These are phyloP conservation scores for Violaceomyces palustris DNA, from an alignment of 1,284 basidiomycete species.

Conservation along the genomic window DNA sequence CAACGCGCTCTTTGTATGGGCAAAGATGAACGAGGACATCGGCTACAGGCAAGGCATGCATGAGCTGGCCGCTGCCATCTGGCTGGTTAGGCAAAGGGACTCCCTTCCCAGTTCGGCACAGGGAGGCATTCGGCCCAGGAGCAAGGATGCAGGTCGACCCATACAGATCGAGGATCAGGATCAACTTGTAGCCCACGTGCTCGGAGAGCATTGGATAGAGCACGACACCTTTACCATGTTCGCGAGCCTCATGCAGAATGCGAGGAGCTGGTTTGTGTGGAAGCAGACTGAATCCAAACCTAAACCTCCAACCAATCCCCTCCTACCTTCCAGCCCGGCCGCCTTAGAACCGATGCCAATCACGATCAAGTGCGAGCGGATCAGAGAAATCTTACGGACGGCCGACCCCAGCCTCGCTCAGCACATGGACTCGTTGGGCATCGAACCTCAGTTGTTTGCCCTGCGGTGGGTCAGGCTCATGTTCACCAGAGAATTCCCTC, in stretches of 20 bases:
- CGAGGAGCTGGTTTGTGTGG: constrained; percentile 42
- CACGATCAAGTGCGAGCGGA: constrained; percentile 18
- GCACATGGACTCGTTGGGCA: constrained; percentile 36
- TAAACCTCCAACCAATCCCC: too few species aligned
- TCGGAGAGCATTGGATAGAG: constrained; percentile 27
- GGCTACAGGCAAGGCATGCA: constrained; percentile 53
- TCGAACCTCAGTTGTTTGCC: constrained; percentile 47
- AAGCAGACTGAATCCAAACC: constrained; percentile 4
- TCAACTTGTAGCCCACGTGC: constrained; percentile 13
- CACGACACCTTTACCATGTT: constrained; percentile 43
- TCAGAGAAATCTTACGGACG: constrained; percentile 18
- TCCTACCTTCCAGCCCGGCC: constrained; percentile 1
- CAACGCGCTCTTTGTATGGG: constrained; percentile 44
- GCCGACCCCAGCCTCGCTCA: constrained; percentile 32
- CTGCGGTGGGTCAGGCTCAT: constrained; percentile 47
- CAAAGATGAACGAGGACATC: constrained; percentile 27
- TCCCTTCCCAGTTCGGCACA: too few species aligned
- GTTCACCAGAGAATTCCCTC: constrained; percentile 41
- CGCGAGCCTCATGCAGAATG: constrained; percentile 30
- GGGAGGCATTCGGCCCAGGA: neutral
- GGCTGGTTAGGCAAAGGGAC: constrained; percentile 27
- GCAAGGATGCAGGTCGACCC: neutral
- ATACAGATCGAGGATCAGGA: constrained; percentile 3
- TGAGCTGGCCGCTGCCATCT: constrained; percentile 44
- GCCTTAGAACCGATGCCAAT: constrained; percentile 14